Evolutionary conservation across 1,139 yeast species (phyloP).

Genomic region (Pichia sp.): DNA sequence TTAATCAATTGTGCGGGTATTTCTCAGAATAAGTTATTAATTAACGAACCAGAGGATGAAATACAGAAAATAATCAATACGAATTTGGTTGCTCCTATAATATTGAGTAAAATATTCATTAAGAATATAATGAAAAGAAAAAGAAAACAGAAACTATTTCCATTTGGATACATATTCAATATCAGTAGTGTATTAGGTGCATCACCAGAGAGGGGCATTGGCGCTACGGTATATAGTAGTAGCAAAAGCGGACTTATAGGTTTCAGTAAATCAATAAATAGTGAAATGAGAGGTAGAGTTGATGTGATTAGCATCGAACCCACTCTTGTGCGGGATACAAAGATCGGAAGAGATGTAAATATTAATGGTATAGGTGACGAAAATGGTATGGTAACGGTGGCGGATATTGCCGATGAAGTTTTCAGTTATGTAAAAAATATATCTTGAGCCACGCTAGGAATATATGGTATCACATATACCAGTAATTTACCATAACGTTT

Average conservation of each 20-base stretch:
- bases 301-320: conserved; percentile 66
- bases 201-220: conserved; percentile 32
- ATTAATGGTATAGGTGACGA: too few relatives aligned
- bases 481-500: too few relatives aligned
- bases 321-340: conserved; percentile 65
- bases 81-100: conserved; percentile 61
- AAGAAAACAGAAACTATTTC: not conserved
- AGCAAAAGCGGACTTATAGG: conserved; percentile 72
- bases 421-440: too few relatives aligned
- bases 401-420: too few relatives aligned
- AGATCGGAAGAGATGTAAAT: conserved; percentile 40
- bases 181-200: conserved; percentile 32
- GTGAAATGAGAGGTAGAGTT: conserved; percentile 47
- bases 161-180: conserved; percentile 33
- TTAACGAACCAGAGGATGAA: conserved; percentile 34
- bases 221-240: conserved; percentile 73
- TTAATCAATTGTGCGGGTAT: conserved; percentile 80
- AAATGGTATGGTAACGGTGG: too few relatives aligned
- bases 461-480: too few relatives aligned
- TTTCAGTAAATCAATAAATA: conserved; percentile 54
- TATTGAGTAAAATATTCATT: conserved; percentile 41
- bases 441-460: too few relatives aligned
- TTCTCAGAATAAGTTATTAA: conserved; percentile 51
- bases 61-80: conserved; percentile 45
- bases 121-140: conserved; percentile 23